These are phyloP conservation scores for Alternaria ventricosa DNA, from an alignment of 2,329 filamentous ascomycete genomes.

Conservation along the genomic window DNA sequence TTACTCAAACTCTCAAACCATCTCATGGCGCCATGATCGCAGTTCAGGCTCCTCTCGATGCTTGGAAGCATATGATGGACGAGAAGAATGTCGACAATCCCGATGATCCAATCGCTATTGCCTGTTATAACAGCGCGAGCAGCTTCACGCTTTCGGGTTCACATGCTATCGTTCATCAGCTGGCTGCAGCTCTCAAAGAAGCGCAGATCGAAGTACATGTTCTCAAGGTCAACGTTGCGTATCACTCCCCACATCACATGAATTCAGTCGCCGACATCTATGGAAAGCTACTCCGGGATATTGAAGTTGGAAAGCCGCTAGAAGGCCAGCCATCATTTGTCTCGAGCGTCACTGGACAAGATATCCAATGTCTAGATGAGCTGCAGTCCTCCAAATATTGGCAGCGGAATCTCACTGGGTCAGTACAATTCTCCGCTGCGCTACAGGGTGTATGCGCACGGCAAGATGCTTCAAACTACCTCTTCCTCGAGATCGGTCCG, in stretches of 20 bases:
- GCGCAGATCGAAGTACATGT: constrained; percentile 47
- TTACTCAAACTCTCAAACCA: constrained; percentile 49
- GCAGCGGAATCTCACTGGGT: constrained; percentile 19
- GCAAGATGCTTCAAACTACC: neutral
- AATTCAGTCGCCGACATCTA: constrained; percentile 22
- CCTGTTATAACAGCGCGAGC: constrained; percentile 45
- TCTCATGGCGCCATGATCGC: constrained; percentile 35
- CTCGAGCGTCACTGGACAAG: constrained; percentile 16
- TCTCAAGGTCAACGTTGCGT: constrained; percentile 53
- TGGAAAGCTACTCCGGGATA: constrained; percentile 11
- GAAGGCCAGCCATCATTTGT: constrained; percentile 1
- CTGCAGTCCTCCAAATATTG: constrained; percentile 19
- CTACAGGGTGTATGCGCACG: constrained; percentile 24
- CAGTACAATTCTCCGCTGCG: constrained; percentile 20
- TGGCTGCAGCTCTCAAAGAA: constrained; percentile 40
- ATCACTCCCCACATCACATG: constrained; percentile 54
- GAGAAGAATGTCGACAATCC: neutral
- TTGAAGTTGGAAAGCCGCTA: neutral
- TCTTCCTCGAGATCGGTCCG: constrained; percentile 28
- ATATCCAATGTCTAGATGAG: neutral
- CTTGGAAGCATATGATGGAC: constrained; percentile 7
- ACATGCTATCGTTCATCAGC: constrained; percentile 44
- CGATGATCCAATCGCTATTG: constrained; percentile 15
- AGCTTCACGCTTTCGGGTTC: constrained; percentile 25
- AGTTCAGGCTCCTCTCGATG: constrained; percentile 20